Evolutionary conservation across 257 asterid genomes (phyloP).

Genomic region (Salvia miltiorrhiza): DNA sequence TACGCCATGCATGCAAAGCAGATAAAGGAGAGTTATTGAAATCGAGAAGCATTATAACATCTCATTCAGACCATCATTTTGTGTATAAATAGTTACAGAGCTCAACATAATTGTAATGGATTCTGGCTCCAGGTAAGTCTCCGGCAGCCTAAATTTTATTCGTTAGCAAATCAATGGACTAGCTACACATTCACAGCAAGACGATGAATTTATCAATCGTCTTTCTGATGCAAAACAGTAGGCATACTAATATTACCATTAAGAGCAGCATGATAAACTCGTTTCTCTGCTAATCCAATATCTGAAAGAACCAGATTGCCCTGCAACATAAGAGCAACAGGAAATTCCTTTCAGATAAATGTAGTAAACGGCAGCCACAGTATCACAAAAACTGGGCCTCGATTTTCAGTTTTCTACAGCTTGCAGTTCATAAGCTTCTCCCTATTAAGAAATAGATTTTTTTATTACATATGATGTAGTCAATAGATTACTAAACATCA

Average conservation of each 20-base stretch:
- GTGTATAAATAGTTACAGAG: slow-evolving; percentile 32
- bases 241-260: slow-evolving; percentile 82
- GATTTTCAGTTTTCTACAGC: background rate
- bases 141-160: slow-evolving; percentile 27
- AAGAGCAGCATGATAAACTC: slow-evolving; percentile 86
- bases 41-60: slow-evolving; percentile 18
- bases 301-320: slow-evolving; percentile 76
- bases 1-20: slow-evolving; percentile 6
- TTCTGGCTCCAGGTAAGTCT: slow-evolving; percentile 26
- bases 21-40: slow-evolving; percentile 3
- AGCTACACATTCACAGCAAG: slow-evolving; percentile 33
- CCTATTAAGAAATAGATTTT: background rate
- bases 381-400: background rate
- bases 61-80: slow-evolving; percentile 20
- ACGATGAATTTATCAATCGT: slow-evolving; percentile 62
- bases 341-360: background rate
- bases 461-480: background rate
- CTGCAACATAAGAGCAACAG: slow-evolving; percentile 46
- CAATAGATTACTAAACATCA: background rate
- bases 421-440: slow-evolving; percentile 16
- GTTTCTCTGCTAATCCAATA: slow-evolving; percentile 95
- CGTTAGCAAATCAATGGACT: slow-evolving; percentile 26
- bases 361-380: background rate
- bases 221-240: slow-evolving; percentile 88
- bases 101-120: slow-evolving; percentile 28